phyloP scores from a whole-genome alignment of 352 stramenopile species.

The Pythium dissimile region DNA sequence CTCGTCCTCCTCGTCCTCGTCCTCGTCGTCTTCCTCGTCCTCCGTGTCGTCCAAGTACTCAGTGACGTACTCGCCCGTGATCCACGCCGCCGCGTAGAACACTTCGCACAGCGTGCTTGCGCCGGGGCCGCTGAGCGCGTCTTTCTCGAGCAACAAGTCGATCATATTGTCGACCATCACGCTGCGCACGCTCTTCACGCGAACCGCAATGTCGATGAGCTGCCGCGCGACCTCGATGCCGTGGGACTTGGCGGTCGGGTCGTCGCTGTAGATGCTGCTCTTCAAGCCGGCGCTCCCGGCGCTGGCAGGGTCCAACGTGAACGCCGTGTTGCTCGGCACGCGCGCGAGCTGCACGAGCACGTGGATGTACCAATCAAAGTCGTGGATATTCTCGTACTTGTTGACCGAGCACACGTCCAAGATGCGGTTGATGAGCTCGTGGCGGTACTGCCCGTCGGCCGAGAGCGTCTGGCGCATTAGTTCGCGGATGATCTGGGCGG shows the following conservation, averaged over 20 bases:
- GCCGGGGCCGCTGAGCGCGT: constrained; percentile 66
- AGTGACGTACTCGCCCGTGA: constrained; percentile 96
- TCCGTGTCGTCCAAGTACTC: constrained; percentile 86
- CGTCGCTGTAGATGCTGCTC: constrained; percentile 39
- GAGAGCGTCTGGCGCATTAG: constrained; percentile 94
- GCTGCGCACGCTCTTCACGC: constrained; percentile 94
- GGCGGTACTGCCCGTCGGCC: constrained; percentile 92
- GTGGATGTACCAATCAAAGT: constrained; percentile 99
- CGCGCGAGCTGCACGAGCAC: constrained; percentile 95
- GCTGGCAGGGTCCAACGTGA: constrained; percentile 28
- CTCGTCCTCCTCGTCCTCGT: constrained; percentile 72
- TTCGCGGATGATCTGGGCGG: constrained; percentile 95
- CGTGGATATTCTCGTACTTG: constrained; percentile 97
- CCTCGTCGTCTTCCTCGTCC: constrained; percentile 74
- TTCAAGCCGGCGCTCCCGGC: constrained; percentile 14
- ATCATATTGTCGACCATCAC: constrained; percentile 96
- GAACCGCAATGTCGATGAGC: constrained; percentile 96
- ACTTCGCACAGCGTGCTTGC: constrained; percentile 91
- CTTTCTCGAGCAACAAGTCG: constrained; percentile 89
- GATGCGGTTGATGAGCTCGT: constrained; percentile 96
- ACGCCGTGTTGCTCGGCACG: constrained; percentile 74
- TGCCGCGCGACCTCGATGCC: constrained; percentile 91
- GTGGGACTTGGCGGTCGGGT: constrained; percentile 36
- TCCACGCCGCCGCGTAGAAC: constrained; percentile 95
- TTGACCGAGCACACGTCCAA: constrained; percentile 95